Base-by-base conservation (phyloP, 176 grass and related monocot genomes). In the Urochloa ruziziensis region DNA sequence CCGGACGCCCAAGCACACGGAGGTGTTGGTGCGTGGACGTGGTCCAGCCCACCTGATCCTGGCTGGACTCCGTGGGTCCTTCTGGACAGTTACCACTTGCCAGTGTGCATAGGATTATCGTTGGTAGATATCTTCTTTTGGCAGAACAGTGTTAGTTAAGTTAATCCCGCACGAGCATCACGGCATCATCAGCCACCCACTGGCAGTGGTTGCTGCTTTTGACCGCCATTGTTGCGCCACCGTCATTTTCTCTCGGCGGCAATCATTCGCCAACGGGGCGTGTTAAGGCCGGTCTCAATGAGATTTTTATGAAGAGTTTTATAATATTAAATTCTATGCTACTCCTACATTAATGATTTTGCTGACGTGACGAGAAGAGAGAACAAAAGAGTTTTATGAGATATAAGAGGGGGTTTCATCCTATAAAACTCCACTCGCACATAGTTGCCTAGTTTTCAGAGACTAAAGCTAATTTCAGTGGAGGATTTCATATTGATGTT, bases 41-140 rank as follows among this genome's bases (percentile, higher is more conserved):
- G 39, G 81, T 60, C 32, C 87, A 85, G 43, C 67, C 76, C 75
- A 42, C 30, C 51, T 1, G 60, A 47, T 29, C 33, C 37, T 79
- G 32, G 30, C 4, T 10, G 42, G 49, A 76, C 80, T 44, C 51
- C 48, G 33, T 27, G 73, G 33, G 19, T 4, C 10, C 47, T 74
- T 54, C 67, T 28, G 8, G 21, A 43, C 9, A n/a, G 7, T 72
- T 15, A 6, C 29, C 28, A 9, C n/a, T n/a, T n/a, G n/a, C n/a
- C n/a, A n/a, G n/a, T n/a, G 46, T 34, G 18, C 34, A 71, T 32
- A 14, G 4, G 25, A 73, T 33, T 33, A 73, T 33, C 16, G 23
- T 47, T 70, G n/a, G 40, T 17, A 13, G 11, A 46, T 8, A 16
- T 12, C 12, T 4, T 3, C 18, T 49, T 49, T 49, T 49, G 47